Conservation (phyloP, 2,329 filamentous ascomycete genomes). For the Colletotrichum sp. region DNA sequence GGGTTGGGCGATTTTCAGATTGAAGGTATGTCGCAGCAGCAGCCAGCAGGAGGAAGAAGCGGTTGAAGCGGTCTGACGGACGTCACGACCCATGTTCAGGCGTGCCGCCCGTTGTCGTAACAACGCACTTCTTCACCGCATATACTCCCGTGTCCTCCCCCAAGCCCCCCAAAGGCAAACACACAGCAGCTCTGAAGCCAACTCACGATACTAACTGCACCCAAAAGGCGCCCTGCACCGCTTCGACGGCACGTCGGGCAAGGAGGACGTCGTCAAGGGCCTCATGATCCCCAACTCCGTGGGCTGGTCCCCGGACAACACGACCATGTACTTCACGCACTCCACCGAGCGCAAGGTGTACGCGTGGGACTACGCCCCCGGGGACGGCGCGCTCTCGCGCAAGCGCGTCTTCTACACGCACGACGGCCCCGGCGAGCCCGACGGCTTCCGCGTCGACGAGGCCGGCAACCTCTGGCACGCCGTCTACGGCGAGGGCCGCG, state of each 20-base stretch:
- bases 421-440: conserved; percentile 70
- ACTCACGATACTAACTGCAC: neutral
- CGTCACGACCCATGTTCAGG: neutral
- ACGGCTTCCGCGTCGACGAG: conserved; percentile 84
- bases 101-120: neutral
- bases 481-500: conserved; percentile 78
- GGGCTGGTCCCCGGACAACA: conserved; percentile 76
- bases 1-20: conserved; percentile 60
- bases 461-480: conserved; percentile 91
- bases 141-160: no score
- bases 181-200: neutral
- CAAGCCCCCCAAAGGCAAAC: neutral
- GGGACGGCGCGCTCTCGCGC: conserved; percentile 69
- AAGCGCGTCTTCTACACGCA: conserved; percentile 77
- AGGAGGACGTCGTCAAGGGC: conserved; percentile 63
- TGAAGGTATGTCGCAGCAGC: conserved; percentile 50
- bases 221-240: conserved; percentile 72
- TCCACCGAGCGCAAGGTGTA: conserved; percentile 74
- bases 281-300: conserved; percentile 86
- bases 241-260: conserved; percentile 66
- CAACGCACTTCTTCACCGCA: neutral
- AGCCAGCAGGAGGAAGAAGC: neutral
- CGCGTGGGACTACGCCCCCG: conserved; percentile 73
- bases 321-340: conserved; percentile 84
- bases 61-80: neutral